Evolutionary conservation across 2,329 filamentous ascomycete species (phyloP).

Genomic region (Diplodia corticola): DNA sequence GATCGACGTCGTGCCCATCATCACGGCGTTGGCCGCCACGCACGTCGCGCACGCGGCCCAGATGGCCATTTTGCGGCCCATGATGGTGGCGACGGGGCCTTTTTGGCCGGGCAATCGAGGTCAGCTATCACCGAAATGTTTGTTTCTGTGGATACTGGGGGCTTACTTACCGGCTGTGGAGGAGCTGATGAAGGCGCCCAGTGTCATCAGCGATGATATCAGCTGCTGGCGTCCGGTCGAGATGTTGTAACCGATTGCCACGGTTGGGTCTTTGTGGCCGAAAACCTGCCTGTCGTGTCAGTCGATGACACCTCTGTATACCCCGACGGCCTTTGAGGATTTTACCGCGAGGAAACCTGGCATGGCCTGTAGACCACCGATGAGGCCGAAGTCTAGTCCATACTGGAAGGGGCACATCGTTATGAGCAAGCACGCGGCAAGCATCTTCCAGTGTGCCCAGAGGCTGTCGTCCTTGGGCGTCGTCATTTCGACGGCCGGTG

Average conservation of each 20-base stretch:
- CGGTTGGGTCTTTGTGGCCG: slow-evolving; percentile 32
- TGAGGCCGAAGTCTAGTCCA: slow-evolving; percentile 54
- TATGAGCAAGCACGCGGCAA: slow-evolving; percentile 51
- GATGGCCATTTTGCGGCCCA: slow-evolving; percentile 47
- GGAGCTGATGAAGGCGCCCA: slow-evolving; percentile 48
- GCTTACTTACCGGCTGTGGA: slow-evolving; percentile 40
- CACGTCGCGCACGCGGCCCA: slow-evolving; percentile 54
- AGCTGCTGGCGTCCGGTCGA: slow-evolving; percentile 43
- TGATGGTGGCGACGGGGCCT: slow-evolving; percentile 31
- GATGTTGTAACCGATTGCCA: slow-evolving; percentile 49
- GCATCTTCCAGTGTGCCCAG: slow-evolving; percentile 49
- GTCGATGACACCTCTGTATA: background rate
- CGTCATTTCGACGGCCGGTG: slow-evolving; percentile 26
- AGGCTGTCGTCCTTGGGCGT: slow-evolving; percentile 32
- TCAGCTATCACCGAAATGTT: too few species aligned
- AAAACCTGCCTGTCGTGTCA: slow-evolving; percentile 30
- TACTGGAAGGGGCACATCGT: slow-evolving; percentile 56
- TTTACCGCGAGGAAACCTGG: slow-evolving; percentile 48
- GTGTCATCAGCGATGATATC: slow-evolving; percentile 49
- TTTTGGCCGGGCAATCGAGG: background rate
- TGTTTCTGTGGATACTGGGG: background rate
- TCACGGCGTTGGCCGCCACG: slow-evolving; percentile 48
- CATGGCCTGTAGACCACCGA: slow-evolving; percentile 55
- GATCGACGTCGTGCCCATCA: slow-evolving; percentile 58
- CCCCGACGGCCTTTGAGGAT: too few species aligned